Base-by-base conservation (phyloP, 1,284 basidiomycete species). In the Rhodotorula sp. region DNA sequence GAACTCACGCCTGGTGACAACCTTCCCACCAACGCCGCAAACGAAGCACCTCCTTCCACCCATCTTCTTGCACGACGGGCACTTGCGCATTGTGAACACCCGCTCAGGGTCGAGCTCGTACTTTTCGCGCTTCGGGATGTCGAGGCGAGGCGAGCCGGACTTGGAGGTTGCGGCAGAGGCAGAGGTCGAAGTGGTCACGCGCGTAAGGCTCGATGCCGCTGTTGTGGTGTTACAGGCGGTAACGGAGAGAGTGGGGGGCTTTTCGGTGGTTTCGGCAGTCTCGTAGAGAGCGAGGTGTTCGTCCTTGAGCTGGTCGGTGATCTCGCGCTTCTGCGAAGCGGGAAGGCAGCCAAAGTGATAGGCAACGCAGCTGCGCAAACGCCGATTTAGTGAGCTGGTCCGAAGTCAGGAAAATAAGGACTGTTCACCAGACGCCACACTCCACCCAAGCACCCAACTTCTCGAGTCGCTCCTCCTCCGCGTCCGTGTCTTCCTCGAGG, bases 371-470 rank as follows among this genome's bases (percentile, higher is more conserved):
- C 72, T 74, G 56, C 47, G 24, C 3, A 18, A 24, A 4, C 13
- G n/a, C 15, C 18, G 8, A 22, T 22, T 51, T 15, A 64, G 53
- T 16, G 20, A 11, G 13, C 9, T 11, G 1, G n/a, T 4, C 2
- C 1, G 24, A 37, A 2, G 34, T 7, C 8, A 24, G 53, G 13
- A 30, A 10, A 31, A 15, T 11, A 18, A 9, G 30, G 40, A 31
- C 2, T 6, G 64, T 65, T 37, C 16, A 74, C 72, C 73, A 75
- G 26, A 64, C 59, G n/a, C 54, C 62, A 52, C 73, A 75, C 51
- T 75, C 66, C 44, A 72, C 44, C 73, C 73, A 75, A 0, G 73
- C 64, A 11, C 73, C 73, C n/a, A 62, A 57, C 56, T 58, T 62
- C 37, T 37, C 40, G 20, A 46, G 40, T 9, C 63, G 50, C 2